Evolutionary conservation across 352 stramenopile genomes (phyloP), one percentile per base, ranked within the genome.

Genomic region (Phytopythium oedochilum): DNA sequence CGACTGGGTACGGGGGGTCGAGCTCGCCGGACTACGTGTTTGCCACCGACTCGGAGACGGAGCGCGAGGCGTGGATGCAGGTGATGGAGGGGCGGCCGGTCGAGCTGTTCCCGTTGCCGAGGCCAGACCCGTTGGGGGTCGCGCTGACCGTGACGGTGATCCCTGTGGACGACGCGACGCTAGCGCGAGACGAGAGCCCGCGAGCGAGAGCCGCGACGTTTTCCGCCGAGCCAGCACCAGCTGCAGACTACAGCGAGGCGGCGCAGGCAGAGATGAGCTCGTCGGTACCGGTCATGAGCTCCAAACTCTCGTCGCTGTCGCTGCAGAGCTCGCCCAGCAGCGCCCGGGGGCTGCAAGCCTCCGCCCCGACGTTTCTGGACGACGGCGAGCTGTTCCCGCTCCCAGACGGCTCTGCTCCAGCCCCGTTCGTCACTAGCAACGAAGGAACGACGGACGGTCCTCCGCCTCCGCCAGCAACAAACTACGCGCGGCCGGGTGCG

Each of bases 1-100:
- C 51, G 0, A 55, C 73, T 26, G 58, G 62, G 4, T 60, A 67
- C 44, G 67, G 60, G 29, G 47, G 46, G 18, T 63, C 59, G 6
- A 48, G 66, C 44, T 52, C 68, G 17, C 43, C 43, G 9, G 57
- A 65, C 42, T 73, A 69, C 28, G 38, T 71, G 26, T 83, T 86
- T 53, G 71, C 76, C 7, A 66, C 68, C 23, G 76, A 84, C 42
- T 71, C 59, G 5, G 50, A 31, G 35, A 40, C 49, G 0, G 59
- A 69, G 35, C 66, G 63, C 1, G 71, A 70, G 29, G 60, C 58
- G 9, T 86, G 75, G 73, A 70, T 82, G 55, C 51, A 34, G 4
- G 68, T 74, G 14, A 45, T 82, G 36, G 62, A 48, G 9, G 64
- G 53, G 34, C 31, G 59, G 32, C 56, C 44, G 26, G 43, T 39